Conservation (phyloP, 768 basidiomycete species). For the Tricholoma flavovirens region DNA sequence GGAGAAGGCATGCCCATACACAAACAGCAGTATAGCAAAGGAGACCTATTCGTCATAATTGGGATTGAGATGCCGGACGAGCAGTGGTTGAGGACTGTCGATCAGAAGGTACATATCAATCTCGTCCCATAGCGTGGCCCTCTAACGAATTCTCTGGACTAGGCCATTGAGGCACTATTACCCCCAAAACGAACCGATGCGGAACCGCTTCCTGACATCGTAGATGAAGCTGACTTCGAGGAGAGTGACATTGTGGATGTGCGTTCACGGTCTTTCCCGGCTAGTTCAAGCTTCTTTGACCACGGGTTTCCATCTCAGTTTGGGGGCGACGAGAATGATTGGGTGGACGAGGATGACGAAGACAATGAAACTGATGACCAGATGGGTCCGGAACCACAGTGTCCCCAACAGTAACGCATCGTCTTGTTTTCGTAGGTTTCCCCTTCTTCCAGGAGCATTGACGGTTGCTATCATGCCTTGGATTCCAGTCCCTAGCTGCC, state of each 20-base stretch:
- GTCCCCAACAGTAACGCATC: slow-evolving; percentile 47
- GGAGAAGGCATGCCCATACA: slow-evolving; percentile 89
- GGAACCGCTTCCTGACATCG: slow-evolving; percentile 63
- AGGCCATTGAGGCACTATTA: slow-evolving; percentile 62
- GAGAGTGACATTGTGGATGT: slow-evolving; percentile 78
- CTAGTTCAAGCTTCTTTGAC: slow-evolving; percentile 74
- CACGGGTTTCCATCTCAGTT: slow-evolving; percentile 60
- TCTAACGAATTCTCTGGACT: background rate
- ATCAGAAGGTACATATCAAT: slow-evolving; percentile 42
- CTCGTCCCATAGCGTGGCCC: background rate
- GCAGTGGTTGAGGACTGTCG: slow-evolving; percentile 67
- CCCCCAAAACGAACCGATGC: slow-evolving; percentile 75
- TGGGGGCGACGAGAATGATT: slow-evolving; percentile 65
- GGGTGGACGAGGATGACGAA: slow-evolving; percentile 69
- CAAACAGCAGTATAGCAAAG: slow-evolving; percentile 59
- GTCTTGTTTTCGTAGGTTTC: background rate
- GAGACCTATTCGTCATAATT: slow-evolving; percentile 78
- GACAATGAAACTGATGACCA: slow-evolving; percentile 54
- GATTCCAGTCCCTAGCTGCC: background rate
- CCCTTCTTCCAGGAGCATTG: background rate
- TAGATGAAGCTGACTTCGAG: slow-evolving; percentile 69
- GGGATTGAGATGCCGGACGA: slow-evolving; percentile 85
- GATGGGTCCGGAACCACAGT: slow-evolving; percentile 43
- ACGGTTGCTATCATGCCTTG: background rate
- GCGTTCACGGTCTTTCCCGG: slow-evolving; percentile 73